Evolutionary conservation across 768 basidiomycete species (phyloP), one percentile per base, ranked within the genome.

Genomic region (Bullera alba): DNA sequence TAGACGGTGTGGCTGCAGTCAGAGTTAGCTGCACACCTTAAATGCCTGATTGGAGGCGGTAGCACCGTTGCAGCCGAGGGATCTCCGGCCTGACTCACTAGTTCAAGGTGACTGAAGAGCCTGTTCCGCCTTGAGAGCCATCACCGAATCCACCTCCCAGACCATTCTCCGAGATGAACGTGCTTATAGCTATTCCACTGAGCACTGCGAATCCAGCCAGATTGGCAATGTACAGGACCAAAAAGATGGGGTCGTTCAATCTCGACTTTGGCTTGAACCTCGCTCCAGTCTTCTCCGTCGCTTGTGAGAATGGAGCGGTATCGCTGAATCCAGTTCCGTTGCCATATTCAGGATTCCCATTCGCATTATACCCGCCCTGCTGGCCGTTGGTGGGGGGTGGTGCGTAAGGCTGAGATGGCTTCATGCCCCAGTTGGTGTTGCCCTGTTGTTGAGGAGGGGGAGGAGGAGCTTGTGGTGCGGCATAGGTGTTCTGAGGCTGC

Each of bases 181-280:
- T 76, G 27, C 77, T 74, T 25, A 89, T 73, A 2, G 79, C 80
- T 19, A 87, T 76, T 1, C 78, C 86, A 16, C 83, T 84, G 5
- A 88, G 59, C 1, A 78, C 83, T 14, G 77, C 80, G 63, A 83
- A 88, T 2, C 83, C 86, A 25, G 81, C 73, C 29, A 86, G 82
- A 73, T 84, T 81, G 1, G 81, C 74, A n/a, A 88, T 69, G 73
- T 86, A 89, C 29, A 87, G 65, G 5, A 85, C 63, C 14, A 87
- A 74, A 66, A 86, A 81, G 44, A 85, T 74, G 2, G 81, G 80
- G 69, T 88, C 86, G 50, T 87, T 85, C 27, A 86, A 73, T 53
- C 75, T 78, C 61, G 80, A 84, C 74, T 81, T 83, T 4, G 74
- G 74, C 23, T 57, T 63, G 55, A 75, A 67, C 16, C 74, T 46